Evolutionary conservation across 441 rosid species (phyloP), one percentile per base, ranked within the genome.

Genomic region (Melastoma candidum): DNA sequence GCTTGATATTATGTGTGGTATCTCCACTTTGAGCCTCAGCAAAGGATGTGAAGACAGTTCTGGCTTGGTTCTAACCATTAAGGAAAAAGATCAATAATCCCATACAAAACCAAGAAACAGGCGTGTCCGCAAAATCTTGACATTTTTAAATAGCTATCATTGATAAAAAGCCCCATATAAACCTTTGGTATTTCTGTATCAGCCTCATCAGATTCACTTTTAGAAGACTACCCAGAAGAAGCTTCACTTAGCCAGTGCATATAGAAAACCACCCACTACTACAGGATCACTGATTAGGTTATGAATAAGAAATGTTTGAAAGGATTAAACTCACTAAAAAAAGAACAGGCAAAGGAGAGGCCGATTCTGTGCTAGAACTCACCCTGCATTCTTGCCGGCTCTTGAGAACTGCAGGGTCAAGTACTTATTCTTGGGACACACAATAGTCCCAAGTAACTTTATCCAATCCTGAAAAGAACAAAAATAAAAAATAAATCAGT

Each of bases 311-410:
- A 50, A 24, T 26, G 0, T 26, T 22, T 50, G 32, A 50, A 50
- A 10, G 4, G 32, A 27, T 27, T 27, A 27, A 27, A 27, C 32
- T 7, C 22, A 25, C 13, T 47, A 36, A 36, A n/a, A 17, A 51
- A 27, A 51, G 27, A 50, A 51, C 36, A 14, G 49, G 49, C 12
- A 13, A 51, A 32, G 55, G 44, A 26, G 8, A 1, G 0, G 13
- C 0, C 0, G 17, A 0, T 26, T 26, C 0, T 12, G 55, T 13
- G 17, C 26, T 26, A 32, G 54, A 48, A 77, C 83, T 45, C 13
- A 90, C 94, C 95, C 85, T 77, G 82, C 95, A 45, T 77, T 92
- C 74, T 87, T 92, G 47, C 98, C 94, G 45, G 84, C 90, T 67
- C 80, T 76, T 43, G 98, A 85, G 78, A 87, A 87, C 13, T 85